Conservation (phyloP, 495 filamentous ascomycete genomes). For the Oidiodendron maius region DNA sequence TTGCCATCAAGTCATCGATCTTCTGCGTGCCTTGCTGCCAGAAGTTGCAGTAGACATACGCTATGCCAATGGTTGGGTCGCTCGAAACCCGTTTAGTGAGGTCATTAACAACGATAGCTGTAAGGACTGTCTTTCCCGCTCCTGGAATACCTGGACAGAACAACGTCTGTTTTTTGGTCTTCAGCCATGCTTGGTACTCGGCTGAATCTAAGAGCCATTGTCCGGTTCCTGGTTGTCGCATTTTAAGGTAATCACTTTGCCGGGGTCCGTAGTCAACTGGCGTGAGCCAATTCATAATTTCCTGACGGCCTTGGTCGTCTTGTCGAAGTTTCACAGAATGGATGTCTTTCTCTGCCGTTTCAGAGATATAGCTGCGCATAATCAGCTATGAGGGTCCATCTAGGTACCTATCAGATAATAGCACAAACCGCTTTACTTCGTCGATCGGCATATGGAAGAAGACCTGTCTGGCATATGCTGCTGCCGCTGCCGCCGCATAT, state of each 20-base stretch:
- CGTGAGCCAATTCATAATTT: too few relatives aligned
- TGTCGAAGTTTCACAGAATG: slow-evolving; percentile 26
- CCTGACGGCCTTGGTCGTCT: slow-evolving; percentile 16
- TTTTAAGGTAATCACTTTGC: too few relatives aligned
- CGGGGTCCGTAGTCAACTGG: too few relatives aligned
- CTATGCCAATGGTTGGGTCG: slow-evolving; percentile 25
- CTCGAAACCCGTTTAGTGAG: slow-evolving; percentile 18
- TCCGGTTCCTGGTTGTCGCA: too few relatives aligned
- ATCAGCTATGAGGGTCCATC: slow-evolving; percentile 2
- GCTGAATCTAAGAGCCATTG: slow-evolving; percentile 32
- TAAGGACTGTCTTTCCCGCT: background rate
- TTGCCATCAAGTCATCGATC: slow-evolving; percentile 22
- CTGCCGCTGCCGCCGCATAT: slow-evolving; percentile 34
- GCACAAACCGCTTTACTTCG: slow-evolving; percentile 9
- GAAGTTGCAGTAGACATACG: too few relatives aligned
- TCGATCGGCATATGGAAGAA: slow-evolving; percentile 8
- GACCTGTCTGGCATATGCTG: slow-evolving; percentile 17
- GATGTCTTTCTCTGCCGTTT: slow-evolving; percentile 5
- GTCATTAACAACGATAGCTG: slow-evolving; percentile 25
- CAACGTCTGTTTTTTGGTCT: slow-evolving; percentile 15
- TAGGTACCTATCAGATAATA: slow-evolving; percentile 8
- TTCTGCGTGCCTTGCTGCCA: too few relatives aligned
- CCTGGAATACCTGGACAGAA: too few relatives aligned
- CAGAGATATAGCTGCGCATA: slow-evolving; percentile 9
- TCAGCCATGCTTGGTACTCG: slow-evolving; percentile 29